phyloP scores from a whole-genome alignment of 768 basidiomycete genomes.

The Mycena haematopus region DNA sequence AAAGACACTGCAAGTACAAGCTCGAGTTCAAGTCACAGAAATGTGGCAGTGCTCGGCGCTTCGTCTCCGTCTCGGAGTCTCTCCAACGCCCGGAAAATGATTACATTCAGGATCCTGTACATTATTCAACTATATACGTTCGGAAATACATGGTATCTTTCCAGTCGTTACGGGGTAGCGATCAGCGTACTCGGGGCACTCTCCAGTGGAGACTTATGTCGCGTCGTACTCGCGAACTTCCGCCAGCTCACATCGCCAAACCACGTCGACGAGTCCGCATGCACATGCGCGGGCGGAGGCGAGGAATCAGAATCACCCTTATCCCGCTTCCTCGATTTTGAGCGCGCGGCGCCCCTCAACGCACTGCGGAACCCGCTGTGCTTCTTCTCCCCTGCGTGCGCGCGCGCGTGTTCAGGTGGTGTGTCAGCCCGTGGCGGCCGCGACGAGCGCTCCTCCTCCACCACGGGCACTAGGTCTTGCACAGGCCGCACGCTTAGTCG shows the following conservation, averaged over 20 bases:
- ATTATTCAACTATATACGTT: no score
- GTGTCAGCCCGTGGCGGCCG: neutral
- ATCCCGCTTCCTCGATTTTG: slow-evolving; percentile 1
- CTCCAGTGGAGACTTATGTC: neutral
- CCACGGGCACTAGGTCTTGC: neutral
- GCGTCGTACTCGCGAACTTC: slow-evolving; percentile 15
- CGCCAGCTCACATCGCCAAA: slow-evolving; percentile 13
- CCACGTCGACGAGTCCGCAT: slow-evolving; percentile 14
- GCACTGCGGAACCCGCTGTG: slow-evolving; percentile 11
- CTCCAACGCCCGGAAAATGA: no score
- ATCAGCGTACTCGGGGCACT: neutral
- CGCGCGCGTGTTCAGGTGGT: neutral
- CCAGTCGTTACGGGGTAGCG: neutral
- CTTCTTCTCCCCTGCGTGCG: slow-evolving; percentile 14
- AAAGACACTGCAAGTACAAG: no score
- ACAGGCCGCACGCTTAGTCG: slow-evolving; percentile 16
- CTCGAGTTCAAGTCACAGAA: no score
- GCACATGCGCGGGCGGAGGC: neutral
- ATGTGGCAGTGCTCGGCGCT: no score
- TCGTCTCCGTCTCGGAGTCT: no score
- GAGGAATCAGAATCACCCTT: slow-evolving; percentile 5
- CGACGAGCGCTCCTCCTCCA: neutral
- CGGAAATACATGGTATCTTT: no score
- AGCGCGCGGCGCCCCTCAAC: neutral
- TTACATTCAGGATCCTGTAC: no score